Conservation (phyloP, 2,329 filamentous ascomycete species). For the Daldinia sp. region DNA sequence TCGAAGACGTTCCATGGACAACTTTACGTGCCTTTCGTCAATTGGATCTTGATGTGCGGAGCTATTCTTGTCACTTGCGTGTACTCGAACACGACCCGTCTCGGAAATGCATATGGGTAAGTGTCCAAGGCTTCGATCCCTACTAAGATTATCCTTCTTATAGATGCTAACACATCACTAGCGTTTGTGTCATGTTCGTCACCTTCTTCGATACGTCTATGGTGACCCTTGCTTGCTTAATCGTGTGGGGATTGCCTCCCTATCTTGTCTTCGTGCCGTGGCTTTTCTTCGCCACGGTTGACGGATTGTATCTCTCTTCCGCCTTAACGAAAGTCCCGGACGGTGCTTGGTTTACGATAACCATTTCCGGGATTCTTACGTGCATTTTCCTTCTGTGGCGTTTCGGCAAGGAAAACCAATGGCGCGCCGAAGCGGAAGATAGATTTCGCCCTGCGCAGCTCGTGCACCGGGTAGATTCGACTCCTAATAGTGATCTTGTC, state of each 20-base stretch:
- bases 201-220: conserved; percentile 81
- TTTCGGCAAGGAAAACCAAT: conserved; percentile 81
- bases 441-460: conserved; percentile 59
- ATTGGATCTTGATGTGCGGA: conserved; percentile 80
- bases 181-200: conserved; percentile 79
- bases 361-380: conserved; percentile 69
- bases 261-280: conserved; percentile 68
- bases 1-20: conserved; percentile 76
- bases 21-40: conserved; percentile 77
- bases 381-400: conserved; percentile 77
- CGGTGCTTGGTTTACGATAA: conserved; percentile 80
- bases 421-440: conserved; percentile 73
- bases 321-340: conserved; percentile 76
- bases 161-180: conserved; percentile 14
- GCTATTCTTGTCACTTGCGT: conserved; percentile 77
- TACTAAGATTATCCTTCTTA: not conserved
- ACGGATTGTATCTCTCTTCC: conserved; percentile 74
- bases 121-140: not conserved
- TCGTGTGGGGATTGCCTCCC: conserved; percentile 73
- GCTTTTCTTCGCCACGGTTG: conserved; percentile 70
- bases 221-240: conserved; percentile 73
- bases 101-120: conserved; percentile 76
- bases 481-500: conserved; percentile 40
- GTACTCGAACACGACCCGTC: conserved; percentile 69
- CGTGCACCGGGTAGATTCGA: conserved; percentile 30